Evolutionary conservation across 129 eudicot species (phyloP), one percentile per base, ranked within the genome.

Genomic region (Flaveria bidentis): DNA sequence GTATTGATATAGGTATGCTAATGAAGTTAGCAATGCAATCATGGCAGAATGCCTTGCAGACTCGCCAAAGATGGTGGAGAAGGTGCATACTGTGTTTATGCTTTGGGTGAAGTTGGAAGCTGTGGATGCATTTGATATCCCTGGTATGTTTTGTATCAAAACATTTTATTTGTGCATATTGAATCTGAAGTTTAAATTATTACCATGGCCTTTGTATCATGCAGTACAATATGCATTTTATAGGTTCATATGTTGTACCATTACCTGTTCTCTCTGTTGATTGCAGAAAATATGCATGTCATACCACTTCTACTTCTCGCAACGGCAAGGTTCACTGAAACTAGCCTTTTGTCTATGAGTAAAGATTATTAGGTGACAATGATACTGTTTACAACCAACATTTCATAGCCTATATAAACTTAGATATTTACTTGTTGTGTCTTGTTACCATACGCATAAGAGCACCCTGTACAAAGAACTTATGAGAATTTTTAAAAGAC

Each of bases 91-190:
- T 6, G 88, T 83, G 44, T 95, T 95, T 80, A 82, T 95, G 96
- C 94, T 95, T 18, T 95, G 99, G 99, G 88, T 95, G 28, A 96
- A 95, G 87, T 86, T 95, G 84, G 99, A 95, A 83, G 99, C 99
- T 17, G 96, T 87, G 64, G 99, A 91, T 33, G 88, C 69, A 17
- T 23, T 23, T 1, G 26, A 23, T 23, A 23, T 91, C 91, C 76
- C 71, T 91, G 97, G 99, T 95, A 95, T 65, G 89, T 69, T 46
- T 58, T 18, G 41, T 15, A 28, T 66, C 11, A 0, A 41, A 13
- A 23, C 11, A 26, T 53, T 25, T 41, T 46, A 30, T 39, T 63
- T 36, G 67, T 61, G 12, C 49, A 17, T 20, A 26, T 45, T 30
- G 1, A 16, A 17, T 67, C 5, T 64, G 49, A 20, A 30, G 39